phyloP scores from a whole-genome alignment of 768 basidiomycete genomes.

The Kwoniella dejecticola region DNA sequence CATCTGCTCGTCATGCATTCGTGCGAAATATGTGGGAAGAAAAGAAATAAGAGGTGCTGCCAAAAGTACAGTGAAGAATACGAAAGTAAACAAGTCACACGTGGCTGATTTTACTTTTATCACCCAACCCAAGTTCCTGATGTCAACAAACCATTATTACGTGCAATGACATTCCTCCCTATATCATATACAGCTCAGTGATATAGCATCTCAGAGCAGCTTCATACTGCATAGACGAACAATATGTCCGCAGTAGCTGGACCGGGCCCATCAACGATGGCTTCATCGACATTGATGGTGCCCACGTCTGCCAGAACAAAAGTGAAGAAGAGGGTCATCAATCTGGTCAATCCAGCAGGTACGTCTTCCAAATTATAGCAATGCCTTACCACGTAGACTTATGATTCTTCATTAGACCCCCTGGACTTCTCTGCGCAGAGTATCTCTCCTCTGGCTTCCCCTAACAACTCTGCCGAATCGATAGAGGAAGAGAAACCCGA shows the following conservation, averaged over 20 bases:
- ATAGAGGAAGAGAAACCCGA: slow-evolving; percentile 4
- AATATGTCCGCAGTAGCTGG: slow-evolving; percentile 27
- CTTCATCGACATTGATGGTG: slow-evolving; percentile 23
- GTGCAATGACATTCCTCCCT: too few species aligned
- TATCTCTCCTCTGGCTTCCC: slow-evolving; percentile 16
- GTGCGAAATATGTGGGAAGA: too few species aligned
- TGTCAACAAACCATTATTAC: slow-evolving; percentile 4
- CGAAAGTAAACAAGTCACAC: slow-evolving; percentile 24
- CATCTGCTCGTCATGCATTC: too few species aligned
- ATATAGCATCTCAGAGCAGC: background rate
- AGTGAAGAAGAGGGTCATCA: slow-evolving; percentile 37
- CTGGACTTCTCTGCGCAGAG: slow-evolving; percentile 25
- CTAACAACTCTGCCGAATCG: background rate
- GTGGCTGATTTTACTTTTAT: slow-evolving; percentile 30
- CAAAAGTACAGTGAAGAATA: too few species aligned
- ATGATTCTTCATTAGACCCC: slow-evolving; percentile 8
- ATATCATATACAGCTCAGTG: background rate
- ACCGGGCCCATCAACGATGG: slow-evolving; percentile 36
- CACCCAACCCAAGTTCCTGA: background rate
- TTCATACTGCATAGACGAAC: background rate
- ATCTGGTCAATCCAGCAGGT: slow-evolving; percentile 45
- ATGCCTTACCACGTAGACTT: background rate
- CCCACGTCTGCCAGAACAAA: slow-evolving; percentile 24
- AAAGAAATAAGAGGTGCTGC: too few species aligned
- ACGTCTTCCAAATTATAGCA: slow-evolving; percentile 11